phyloP scores from a whole-genome alignment of 2,329 filamentous ascomycete species.

The Endocalyx cinctus region DNA sequence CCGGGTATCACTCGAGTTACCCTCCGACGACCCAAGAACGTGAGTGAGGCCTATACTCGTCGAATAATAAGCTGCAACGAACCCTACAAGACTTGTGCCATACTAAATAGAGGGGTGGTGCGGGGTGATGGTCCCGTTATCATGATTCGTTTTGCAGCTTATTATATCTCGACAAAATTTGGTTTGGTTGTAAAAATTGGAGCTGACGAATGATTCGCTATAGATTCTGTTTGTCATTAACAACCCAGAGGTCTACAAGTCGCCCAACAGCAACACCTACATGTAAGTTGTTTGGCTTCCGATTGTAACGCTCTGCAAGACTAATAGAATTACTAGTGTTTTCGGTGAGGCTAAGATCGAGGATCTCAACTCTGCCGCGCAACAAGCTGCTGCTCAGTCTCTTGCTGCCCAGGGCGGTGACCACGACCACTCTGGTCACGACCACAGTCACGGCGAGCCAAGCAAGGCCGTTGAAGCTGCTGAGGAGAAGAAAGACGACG shows the following conservation, averaged over 20 bases:
- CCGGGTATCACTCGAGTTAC: constrained; percentile 98
- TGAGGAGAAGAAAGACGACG: constrained; percentile 71
- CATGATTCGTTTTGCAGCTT: too few species aligned
- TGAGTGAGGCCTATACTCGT: constrained; percentile 57
- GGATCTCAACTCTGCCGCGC: constrained; percentile 97
- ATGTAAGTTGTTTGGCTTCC: constrained; percentile 63
- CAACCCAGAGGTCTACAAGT: constrained; percentile 99
- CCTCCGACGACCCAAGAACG: constrained; percentile 96
- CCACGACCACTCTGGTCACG: constrained; percentile 54
- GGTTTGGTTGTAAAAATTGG: too few species aligned
- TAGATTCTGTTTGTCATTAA: constrained; percentile 99
- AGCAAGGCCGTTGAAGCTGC: constrained; percentile 56
- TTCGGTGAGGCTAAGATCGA: constrained; percentile 99
- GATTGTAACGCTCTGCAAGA: not conserved
- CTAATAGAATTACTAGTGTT: constrained; percentile 57
- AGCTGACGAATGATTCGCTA: constrained; percentile 8
- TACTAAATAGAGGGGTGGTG: too few species aligned
- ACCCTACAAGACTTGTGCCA: too few species aligned
- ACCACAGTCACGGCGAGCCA: constrained; percentile 69
- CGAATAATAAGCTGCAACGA: too few species aligned
- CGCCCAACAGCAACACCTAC: constrained; percentile 98
- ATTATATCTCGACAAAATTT: too few species aligned
- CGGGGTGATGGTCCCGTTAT: too few species aligned
- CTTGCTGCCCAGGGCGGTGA: constrained; percentile 71
- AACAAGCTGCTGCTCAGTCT: constrained; percentile 93